Base-by-base conservation (phyloP, 108 stramenopile genomes). In the Skeletonema menzelii region DNA sequence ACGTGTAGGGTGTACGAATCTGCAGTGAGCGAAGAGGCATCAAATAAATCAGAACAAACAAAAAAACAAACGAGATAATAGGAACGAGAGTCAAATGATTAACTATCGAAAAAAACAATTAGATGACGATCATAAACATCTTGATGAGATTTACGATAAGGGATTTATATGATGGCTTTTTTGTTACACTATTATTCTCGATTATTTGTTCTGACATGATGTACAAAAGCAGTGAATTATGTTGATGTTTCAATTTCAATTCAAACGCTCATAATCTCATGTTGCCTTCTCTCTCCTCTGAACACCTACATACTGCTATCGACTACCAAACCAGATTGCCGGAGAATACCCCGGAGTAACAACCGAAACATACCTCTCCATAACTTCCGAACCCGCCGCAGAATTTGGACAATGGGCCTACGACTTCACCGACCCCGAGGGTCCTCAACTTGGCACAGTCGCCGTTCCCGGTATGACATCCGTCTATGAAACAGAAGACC, bases 361-460 rank as follows among this genome's bases (percentile, higher is more conserved):
- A 7, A 70, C 63, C 35, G 83, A 84, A 62, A 86, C 87, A 44
- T 88, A 86, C 63, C 67, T 82, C 30, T 86, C 89, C 8, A 81
- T 89, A 10, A 72, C 76, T 30, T 93, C 91, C 28, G 87, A 90
- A 62, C 84, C 85, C 19, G 56, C 92, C 24, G 73, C 95, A 5
- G 82, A 78, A 70, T 64, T 69, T 8, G 95, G 95, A 7, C 92
- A 91, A 67, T 95, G 95, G 95, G 79, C 79, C 26, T 95, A 95
- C 56, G 95, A 93, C 58, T 95, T 95, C 63, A 78, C 87, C 64
- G 91, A 93, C 68, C 91, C 95, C n/a, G 83, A 90, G n/a, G 94
- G 94, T 67, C 94, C 94, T 6, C 95, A 93, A 65, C 46, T 95
- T 19, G 95, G 95, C 34, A 91, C 92, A 7, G 89, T 95, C n/a